A percentile compares a stretch with the other conserved stretches of the same genome.
Conservation (phyloP, 768 basidiomycete genomes). For the Phallus indusiatus region DNA sequence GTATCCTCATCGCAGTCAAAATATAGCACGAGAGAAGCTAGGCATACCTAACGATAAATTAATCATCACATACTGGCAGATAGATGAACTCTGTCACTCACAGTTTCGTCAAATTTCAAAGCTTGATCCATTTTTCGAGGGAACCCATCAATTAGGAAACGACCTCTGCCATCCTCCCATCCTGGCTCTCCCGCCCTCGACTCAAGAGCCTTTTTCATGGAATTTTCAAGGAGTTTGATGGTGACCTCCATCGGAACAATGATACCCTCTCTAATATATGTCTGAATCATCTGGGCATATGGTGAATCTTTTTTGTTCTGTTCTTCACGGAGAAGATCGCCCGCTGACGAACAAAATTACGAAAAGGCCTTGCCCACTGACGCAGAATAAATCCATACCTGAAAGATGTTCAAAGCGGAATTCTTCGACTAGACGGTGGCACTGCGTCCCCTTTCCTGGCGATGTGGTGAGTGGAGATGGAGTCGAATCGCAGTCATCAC, state of each 20-base stretch:
- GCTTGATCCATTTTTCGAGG: constrained; percentile 99
- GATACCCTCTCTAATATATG: constrained; percentile 80
- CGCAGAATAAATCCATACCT: constrained; percentile 36
- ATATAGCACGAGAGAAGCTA: constrained; percentile 72
- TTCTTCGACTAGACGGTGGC: constrained; percentile 69
- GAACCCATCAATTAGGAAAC: constrained; percentile 96
- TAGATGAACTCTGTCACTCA: constrained; percentile 25
- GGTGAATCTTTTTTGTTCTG: constrained; percentile 78
- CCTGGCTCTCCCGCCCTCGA: constrained; percentile 35
- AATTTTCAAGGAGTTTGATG: constrained; percentile 88
- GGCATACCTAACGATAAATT: constrained; percentile 54
- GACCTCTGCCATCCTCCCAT: constrained; percentile 65
- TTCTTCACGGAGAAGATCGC: constrained; percentile 95
- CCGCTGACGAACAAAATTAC: constrained; percentile 44
- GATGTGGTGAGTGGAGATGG: too few relatives aligned
- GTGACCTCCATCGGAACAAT: constrained; percentile 98
- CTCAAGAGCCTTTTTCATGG: constrained; percentile 61
- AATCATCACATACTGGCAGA: not conserved
- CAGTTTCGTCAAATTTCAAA: constrained; percentile 77
- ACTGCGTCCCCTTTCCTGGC: constrained; percentile 94
- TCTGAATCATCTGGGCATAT: constrained; percentile 77
- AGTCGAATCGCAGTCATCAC: too few relatives aligned
- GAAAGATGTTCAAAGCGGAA: constrained; percentile 91
- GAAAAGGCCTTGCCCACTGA: constrained; percentile 4
- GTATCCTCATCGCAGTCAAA: constrained; percentile 82